These are phyloP conservation scores for Oryza glumipatula DNA, from an alignment of 176 grass and related monocot genomes.

Conservation along the genomic window DNA sequence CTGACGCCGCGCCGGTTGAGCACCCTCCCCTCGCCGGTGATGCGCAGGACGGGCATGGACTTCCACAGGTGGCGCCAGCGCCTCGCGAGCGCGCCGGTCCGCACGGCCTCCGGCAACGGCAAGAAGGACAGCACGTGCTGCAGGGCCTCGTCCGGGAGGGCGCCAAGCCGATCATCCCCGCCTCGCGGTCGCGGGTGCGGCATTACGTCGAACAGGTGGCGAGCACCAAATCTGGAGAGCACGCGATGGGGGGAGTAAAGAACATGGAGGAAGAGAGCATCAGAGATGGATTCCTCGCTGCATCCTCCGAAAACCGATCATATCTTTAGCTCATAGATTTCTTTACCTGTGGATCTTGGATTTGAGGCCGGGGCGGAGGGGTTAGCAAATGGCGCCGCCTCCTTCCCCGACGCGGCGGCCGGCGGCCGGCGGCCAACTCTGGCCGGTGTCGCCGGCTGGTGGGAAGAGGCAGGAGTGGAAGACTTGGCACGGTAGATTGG, in stretches of 20 bases:
- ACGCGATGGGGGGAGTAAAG: neutral
- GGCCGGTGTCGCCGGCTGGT: too few relatives aligned
- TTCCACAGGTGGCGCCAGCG: constrained; percentile 44
- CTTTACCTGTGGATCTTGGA: neutral
- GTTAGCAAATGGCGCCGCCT: neutral
- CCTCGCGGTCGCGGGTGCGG: neutral
- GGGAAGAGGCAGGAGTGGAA: neutral
- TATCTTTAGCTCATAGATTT: neutral
- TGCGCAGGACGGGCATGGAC: constrained; percentile 22
- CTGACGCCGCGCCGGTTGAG: constrained; percentile 12
- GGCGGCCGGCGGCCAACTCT: too few relatives aligned
- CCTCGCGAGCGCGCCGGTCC: neutral
- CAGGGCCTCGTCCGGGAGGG: constrained; percentile 17
- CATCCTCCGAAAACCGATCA: neutral
- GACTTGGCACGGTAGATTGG: neutral
- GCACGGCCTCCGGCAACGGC: constrained; percentile 24
- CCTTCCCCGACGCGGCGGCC: too few relatives aligned
- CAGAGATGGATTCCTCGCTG: neutral
- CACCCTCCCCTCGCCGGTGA: neutral
- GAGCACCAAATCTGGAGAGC: neutral
- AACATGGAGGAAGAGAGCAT: neutral
- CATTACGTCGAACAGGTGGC: constrained; percentile 32
- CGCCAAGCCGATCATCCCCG: neutral
- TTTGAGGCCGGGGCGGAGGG: neutral
- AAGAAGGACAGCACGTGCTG: constrained; percentile 39